Evolutionary conservation across 306 rosid species (phyloP).

Genomic region (Gillenia trifoliata): DNA sequence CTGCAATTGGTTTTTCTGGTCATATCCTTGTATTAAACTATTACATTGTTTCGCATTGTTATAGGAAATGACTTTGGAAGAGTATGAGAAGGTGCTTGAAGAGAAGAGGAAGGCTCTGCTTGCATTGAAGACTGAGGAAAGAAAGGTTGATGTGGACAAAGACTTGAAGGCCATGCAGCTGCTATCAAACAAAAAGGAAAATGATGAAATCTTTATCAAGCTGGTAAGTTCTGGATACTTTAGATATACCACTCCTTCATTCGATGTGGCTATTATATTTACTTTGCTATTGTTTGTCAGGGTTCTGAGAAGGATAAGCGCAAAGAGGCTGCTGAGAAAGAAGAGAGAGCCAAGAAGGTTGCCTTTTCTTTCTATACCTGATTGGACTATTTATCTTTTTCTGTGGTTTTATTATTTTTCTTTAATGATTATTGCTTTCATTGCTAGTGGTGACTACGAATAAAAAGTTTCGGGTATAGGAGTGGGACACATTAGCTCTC

Average conservation of each 20-base stretch:
- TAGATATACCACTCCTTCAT: background rate
- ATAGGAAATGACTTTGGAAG: conserved; percentile 96
- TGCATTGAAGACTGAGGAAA: conserved; percentile 57
- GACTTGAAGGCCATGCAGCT: conserved; percentile 78
- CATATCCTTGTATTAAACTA: background rate
- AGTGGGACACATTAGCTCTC: background rate
- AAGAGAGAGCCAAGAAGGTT: conserved; percentile 91
- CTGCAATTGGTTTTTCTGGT: background rate
- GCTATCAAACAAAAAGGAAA: conserved; percentile 70
- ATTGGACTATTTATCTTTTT: background rate
- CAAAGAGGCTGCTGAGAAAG: conserved; percentile 76
- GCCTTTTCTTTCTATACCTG: background rate
- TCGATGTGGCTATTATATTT: background rate
- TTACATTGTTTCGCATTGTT: background rate
- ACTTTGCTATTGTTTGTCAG: conserved; percentile 21
- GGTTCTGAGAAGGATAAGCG: conserved; percentile 92
- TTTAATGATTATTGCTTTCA: background rate
- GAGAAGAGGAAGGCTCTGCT: conserved; percentile 79
- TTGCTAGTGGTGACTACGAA: background rate
- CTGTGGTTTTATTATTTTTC: background rate
- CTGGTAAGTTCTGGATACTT: conserved; percentile 38
- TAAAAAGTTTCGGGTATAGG: too few species aligned
- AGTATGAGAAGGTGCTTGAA: conserved; percentile 80
- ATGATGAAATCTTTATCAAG: conserved; percentile 69
- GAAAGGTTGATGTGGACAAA: conserved; percentile 70